Evolutionary conservation across 805 yeast species (phyloP).

Genomic region (Torulaspora gathmanii): DNA sequence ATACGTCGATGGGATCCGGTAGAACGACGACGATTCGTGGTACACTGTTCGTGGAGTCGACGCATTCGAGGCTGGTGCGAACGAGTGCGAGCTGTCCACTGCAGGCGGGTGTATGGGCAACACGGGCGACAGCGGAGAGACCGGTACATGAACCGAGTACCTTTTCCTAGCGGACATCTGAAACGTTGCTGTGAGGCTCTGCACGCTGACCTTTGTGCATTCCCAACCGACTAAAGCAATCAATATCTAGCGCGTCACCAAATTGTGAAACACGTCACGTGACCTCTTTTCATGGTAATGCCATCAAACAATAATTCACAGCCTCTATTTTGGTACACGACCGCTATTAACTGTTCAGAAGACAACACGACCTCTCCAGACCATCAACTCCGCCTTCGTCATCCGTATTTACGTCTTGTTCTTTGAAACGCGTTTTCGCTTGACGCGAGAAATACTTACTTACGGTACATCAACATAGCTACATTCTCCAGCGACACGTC

Average conservation of each 20-base stretch:
- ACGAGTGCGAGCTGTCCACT: slow-evolving; percentile 7
- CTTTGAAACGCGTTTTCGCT: background rate
- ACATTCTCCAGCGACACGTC: slow-evolving; percentile 68
- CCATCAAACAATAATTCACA: too few relatives aligned
- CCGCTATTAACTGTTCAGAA: too few relatives aligned
- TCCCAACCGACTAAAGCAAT: too few relatives aligned
- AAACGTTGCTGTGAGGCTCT: background rate
- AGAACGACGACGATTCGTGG: slow-evolving; percentile 8
- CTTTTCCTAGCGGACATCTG: slow-evolving; percentile 17
- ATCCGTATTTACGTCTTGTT: background rate
- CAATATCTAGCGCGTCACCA: too few relatives aligned
- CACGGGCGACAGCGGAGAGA: slow-evolving; percentile 17
- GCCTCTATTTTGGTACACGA: too few relatives aligned
- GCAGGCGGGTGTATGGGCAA: slow-evolving; percentile 15
- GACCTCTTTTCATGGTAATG: too few relatives aligned
- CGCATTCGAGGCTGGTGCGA: slow-evolving; percentile 8
- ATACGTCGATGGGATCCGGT: slow-evolving; percentile 5
- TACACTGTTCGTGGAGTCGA: slow-evolving; percentile 9
- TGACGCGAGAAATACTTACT: background rate
- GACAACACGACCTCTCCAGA: background rate
- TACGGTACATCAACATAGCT: slow-evolving; percentile 38
- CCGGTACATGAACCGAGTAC: slow-evolving; percentile 14
- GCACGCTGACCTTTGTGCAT: background rate
- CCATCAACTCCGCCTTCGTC: background rate
- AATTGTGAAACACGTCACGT: background rate